phyloP scores from a whole-genome alignment of 225 moss, liverwort and hornwort species.

The Anthoceros angustus region DNA sequence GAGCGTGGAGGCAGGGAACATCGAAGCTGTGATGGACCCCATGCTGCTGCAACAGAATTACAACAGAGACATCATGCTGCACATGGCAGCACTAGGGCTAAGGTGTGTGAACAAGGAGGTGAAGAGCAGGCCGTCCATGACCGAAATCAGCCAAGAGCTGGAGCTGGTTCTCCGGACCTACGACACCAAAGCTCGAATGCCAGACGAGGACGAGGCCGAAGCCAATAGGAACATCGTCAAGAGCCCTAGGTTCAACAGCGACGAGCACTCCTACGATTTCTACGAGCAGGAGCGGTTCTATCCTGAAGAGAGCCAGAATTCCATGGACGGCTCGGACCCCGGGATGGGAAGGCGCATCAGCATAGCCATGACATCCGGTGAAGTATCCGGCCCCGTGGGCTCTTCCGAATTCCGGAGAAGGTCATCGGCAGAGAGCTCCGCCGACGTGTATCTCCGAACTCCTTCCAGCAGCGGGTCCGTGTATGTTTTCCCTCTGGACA shows the following conservation, averaged over 20 bases:
- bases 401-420: background rate
- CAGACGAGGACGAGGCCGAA: background rate
- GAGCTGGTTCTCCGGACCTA: constrained; percentile 34
- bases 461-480: background rate
- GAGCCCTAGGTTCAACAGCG: background rate
- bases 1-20: constrained; percentile 19
- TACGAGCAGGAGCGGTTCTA: background rate
- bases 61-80: constrained; percentile 39
- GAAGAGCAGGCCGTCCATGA: constrained; percentile 38
- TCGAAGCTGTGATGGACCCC: constrained; percentile 51
- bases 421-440: background rate
- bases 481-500: background rate
- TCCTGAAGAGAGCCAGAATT: background rate
- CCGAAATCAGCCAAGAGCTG: constrained; percentile 35
- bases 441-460: background rate
- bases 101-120: constrained; percentile 45
- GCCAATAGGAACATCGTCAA: background rate
- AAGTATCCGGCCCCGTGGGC: too few relatives aligned
- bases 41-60: constrained; percentile 33
- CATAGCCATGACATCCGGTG: too few relatives aligned
- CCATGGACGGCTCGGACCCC: background rate
- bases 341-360: too few relatives aligned
- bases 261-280: background rate
- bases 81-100: constrained; percentile 53
- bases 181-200: constrained; percentile 9